Percentiles rank a stretch among this genome's conserved stretches.
phyloP scores from a whole-genome alignment of 2,329 filamentous ascomycete species.

The Exophiala bonariae region DNA sequence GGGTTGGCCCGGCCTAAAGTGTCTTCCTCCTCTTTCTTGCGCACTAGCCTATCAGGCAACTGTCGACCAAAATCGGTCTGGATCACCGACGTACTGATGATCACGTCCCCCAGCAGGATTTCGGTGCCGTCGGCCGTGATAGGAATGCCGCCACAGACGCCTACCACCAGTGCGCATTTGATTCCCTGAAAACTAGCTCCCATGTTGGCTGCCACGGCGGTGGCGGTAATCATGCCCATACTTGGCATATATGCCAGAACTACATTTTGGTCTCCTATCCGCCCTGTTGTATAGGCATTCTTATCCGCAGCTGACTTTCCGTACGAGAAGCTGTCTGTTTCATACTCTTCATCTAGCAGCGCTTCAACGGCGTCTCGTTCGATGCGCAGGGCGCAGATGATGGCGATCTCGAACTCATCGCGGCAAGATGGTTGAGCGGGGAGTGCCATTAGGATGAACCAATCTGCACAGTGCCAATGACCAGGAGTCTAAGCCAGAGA shows the following conservation, averaged over 20 bases:
- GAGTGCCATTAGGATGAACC: too few relatives aligned
- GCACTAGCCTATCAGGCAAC: constrained; percentile 24
- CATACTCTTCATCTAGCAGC: constrained; percentile 30
- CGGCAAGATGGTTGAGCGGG: constrained; percentile 2
- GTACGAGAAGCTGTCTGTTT: constrained; percentile 24
- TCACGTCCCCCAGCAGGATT: constrained; percentile 5
- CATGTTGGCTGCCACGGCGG: constrained; percentile 17
- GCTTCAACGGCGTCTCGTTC: constrained; percentile 29
- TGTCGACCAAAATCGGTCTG: constrained; percentile 30
- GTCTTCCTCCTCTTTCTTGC: constrained; percentile 21
- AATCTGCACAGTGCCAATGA: too few relatives aligned
- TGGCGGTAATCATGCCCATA: constrained; percentile 24
- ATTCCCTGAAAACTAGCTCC: constrained; percentile 6
- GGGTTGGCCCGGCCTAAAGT: constrained; percentile 21
- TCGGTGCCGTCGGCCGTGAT: background rate
- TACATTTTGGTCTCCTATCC: constrained; percentile 24
- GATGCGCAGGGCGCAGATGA: constrained; percentile 33
- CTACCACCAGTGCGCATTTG: constrained; percentile 37
- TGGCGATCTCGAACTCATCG: constrained; percentile 31
- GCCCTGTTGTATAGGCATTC: constrained; percentile 22
- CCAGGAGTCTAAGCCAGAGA: too few relatives aligned
- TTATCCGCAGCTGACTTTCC: constrained; percentile 18
- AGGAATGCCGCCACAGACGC: constrained; percentile 43
- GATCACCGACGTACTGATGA: background rate
- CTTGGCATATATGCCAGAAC: constrained; percentile 22